Conservation (phyloP, 2,329 filamentous ascomycete genomes). For the Plenodomus biglobosus region DNA sequence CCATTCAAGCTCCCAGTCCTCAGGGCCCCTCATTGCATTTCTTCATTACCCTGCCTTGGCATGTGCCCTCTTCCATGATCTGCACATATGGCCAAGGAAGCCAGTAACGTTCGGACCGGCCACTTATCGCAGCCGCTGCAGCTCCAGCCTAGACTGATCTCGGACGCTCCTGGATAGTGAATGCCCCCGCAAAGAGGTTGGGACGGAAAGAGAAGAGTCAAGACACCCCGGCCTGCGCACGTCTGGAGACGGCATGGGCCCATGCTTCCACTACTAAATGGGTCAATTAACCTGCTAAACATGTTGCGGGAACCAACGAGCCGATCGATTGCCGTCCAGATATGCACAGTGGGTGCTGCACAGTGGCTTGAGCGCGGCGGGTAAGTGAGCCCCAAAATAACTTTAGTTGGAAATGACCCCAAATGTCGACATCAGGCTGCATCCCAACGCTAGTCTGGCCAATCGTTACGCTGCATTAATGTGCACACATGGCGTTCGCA, state of each 20-base stretch:
- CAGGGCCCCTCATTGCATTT: conserved; percentile 21
- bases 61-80: conserved; percentile 38
- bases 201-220: conserved; percentile 26
- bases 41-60: conserved; percentile 33
- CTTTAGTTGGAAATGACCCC: conserved; percentile 37
- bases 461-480: conserved; percentile 28
- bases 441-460: conserved; percentile 28
- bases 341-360: conserved; percentile 21
- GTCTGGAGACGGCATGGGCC: conserved; percentile 14
- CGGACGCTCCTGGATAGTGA: conserved; percentile 29
- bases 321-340: conserved; percentile 31
- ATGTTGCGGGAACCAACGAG: conserved; percentile 32
- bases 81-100: conserved; percentile 34
- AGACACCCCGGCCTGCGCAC: conserved; percentile 23
- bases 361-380: conserved; percentile 35
- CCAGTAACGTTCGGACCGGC: conserved; percentile 43
- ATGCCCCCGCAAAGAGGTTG: conserved; percentile 33
- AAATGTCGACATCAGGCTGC: conserved; percentile 37
- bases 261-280: conserved; percentile 25
- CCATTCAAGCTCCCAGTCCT: conserved; percentile 17
- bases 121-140: conserved; percentile 46
- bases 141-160: conserved; percentile 37
- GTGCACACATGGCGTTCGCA: conserved; percentile 32
- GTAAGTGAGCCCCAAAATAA: conserved; percentile 47
- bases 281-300: conserved; percentile 38